A percentile compares a stretch with the other conserved stretches of the same genome.
phyloP scores from a whole-genome alignment of 108 stramenopile species.

The Nitzschia sp. region DNA sequence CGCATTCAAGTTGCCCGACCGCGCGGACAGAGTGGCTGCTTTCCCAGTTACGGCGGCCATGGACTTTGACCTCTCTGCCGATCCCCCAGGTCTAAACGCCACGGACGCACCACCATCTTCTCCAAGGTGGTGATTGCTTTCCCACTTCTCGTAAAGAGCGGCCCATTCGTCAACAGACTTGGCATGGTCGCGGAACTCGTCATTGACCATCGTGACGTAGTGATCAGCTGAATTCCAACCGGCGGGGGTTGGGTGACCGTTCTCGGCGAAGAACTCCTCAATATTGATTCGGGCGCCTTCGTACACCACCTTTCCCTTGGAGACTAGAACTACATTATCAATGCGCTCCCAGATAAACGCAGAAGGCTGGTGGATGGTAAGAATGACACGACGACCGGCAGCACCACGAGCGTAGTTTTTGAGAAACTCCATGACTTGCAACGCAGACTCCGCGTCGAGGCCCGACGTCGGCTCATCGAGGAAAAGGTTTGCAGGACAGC shows the following conservation, averaged over 20 bases:
- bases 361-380: constrained; percentile 59
- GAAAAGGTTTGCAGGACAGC: constrained; percentile 46
- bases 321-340: constrained; percentile 58
- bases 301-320: constrained; percentile 52
- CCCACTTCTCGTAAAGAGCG: constrained; percentile 19
- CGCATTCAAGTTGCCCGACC: neutral
- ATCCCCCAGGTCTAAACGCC: neutral
- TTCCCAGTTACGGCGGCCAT: neutral
- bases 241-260: constrained; percentile 43
- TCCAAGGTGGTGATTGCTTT: constrained; percentile 13
- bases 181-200: constrained; percentile 45
- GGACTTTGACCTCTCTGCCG: neutral
- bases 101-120: constrained; percentile 2
- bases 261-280: constrained; percentile 51
- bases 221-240: constrained; percentile 60
- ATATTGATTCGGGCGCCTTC: constrained; percentile 47
- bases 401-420: constrained; percentile 40
- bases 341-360: constrained; percentile 56
- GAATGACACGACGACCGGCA: constrained; percentile 45
- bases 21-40: neutral
- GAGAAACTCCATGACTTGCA: constrained; percentile 62
- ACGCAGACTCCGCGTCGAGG: constrained; percentile 45
- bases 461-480: constrained; percentile 12
- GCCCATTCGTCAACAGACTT: constrained; percentile 46
- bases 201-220: constrained; percentile 43